Evolutionary conservation across 345 rosid genomes (phyloP).

Genomic region (Turnera subulata): DNA sequence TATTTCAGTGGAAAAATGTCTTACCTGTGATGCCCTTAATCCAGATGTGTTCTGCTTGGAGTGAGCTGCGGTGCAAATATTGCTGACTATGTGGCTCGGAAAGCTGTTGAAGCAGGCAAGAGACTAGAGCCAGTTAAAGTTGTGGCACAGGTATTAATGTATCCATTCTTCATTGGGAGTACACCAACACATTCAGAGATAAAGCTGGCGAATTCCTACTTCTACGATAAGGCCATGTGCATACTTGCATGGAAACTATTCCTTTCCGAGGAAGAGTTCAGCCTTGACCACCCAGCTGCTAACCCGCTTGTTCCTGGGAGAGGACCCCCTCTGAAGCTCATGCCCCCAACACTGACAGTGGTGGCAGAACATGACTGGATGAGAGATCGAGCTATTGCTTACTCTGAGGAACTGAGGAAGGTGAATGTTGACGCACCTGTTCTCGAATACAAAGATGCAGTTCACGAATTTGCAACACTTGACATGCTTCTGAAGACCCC

Average conservation of each 20-base stretch:
- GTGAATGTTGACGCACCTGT: conserved; percentile 88
- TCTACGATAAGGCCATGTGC: conserved; percentile 82
- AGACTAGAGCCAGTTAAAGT: conserved; percentile 79
- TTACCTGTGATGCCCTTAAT: conserved; percentile 13
- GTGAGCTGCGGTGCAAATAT: conserved; percentile 92
- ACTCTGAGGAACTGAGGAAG: conserved; percentile 81
- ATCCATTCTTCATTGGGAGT: conserved; percentile 80
- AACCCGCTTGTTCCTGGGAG: conserved; percentile 72
- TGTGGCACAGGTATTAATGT: conserved; percentile 92
- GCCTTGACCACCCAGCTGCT: conserved; percentile 77
- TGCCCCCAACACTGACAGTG: conserved; percentile 92
- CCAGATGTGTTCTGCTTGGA: conserved; percentile 90
- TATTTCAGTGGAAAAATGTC: not conserved
- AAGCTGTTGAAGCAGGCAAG: conserved; percentile 69
- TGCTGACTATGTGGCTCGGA: conserved; percentile 70
- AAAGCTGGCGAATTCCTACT: conserved; percentile 76
- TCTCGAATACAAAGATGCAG: conserved; percentile 88
- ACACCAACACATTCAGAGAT: conserved; percentile 82
- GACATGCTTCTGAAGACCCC: conserved; percentile 88
- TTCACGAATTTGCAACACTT: conserved; percentile 92
- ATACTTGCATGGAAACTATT: conserved; percentile 85
- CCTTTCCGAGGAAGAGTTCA: conserved; percentile 70
- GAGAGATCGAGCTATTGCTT: conserved; percentile 94
- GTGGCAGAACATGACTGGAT: conserved; percentile 97
- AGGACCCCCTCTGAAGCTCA: conserved; percentile 73